Evolutionary conservation across 1,284 basidiomycete species (phyloP), one percentile per base, ranked within the genome.

Genomic region (Cryptococcus sp.): DNA sequence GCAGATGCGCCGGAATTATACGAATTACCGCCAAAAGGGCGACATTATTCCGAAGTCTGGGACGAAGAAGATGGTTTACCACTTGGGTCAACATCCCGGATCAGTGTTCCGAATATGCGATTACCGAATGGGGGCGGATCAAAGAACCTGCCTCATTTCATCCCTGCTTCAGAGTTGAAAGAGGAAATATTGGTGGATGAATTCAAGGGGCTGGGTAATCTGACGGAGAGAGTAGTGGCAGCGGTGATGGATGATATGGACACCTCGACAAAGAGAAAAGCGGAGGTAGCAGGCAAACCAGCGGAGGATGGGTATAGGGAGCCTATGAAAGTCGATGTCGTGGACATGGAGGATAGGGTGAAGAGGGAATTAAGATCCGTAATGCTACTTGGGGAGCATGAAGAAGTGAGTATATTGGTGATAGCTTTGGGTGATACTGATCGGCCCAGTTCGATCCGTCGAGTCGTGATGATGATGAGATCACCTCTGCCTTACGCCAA

Each of bases 41-140:
- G 86, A 61, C 92, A 94, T 77, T 98, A 96, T 70, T 80, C 84
- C 32, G 88, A 94, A 52, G 80, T 87, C 2, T 97, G 94, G 93
- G 90, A 92, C 60, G 90, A 95, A 61, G 87, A 92, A 70, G 94
- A 97, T 72, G 80, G 81, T 4, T 61, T 59, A 50, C 64, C 67
- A n/a, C 60, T 61, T 4, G 67, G 66, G 5, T 65, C 71, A 30
- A 69, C 70, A 6, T 58, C 66, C 15, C 64, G 67, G 10, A 52
- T 71, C 44, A 57, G 62, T 6, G 64, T 76, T 1, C 68, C 73
- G 4, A 62, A 66, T 37, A 55, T 70, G 43, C 67, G 73, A 3
- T 62, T 57, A 32, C 58, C 59, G 15, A 57, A 57, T 14, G n/a
- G 53, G 35, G 15, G 44, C 34, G 50, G 41, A 33, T 53, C 46